Evolutionary conservation across 1,284 basidiomycete species (phyloP).

Genomic region (Exobasidium rhododendri): DNA sequence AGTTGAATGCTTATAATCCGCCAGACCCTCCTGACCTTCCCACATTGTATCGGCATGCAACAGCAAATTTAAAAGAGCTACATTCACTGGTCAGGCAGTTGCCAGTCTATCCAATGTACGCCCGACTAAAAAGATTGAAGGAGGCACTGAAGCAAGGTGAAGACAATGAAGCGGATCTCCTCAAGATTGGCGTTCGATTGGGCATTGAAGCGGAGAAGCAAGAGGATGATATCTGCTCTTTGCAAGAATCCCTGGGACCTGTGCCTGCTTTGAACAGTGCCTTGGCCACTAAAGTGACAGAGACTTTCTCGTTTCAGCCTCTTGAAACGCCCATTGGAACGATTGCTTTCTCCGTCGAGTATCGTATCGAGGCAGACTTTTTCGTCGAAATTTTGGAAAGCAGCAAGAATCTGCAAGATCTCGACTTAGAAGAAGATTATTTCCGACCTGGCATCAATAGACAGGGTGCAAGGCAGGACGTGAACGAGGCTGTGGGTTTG

Average conservation of each 20-base stretch:
- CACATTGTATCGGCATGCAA: constrained; percentile 54
- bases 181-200: constrained; percentile 9
- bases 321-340: constrained; percentile 24
- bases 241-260: background rate
- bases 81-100: constrained; percentile 18
- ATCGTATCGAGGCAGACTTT: constrained; percentile 28
- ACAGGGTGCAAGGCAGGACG: no score
- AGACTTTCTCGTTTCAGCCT: constrained; percentile 18
- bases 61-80: constrained; percentile 51
- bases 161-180: constrained; percentile 7
- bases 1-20: constrained; percentile 19
- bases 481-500: no score
- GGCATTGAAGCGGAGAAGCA: constrained; percentile 1
- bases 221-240: background rate
- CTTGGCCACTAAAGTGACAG: background rate
- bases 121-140: background rate
- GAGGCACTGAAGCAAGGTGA: constrained; percentile 2
- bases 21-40: constrained; percentile 38
- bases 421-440: constrained; percentile 43
- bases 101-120: background rate
- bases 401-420: constrained; percentile 13
- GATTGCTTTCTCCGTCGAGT: constrained; percentile 29
- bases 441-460: constrained; percentile 26
- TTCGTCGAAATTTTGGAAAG: constrained; percentile 28
- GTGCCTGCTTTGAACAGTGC: background rate